Evolutionary conservation across 306 rosid genomes (phyloP).

Genomic region (Lagenaria siceraria): DNA sequence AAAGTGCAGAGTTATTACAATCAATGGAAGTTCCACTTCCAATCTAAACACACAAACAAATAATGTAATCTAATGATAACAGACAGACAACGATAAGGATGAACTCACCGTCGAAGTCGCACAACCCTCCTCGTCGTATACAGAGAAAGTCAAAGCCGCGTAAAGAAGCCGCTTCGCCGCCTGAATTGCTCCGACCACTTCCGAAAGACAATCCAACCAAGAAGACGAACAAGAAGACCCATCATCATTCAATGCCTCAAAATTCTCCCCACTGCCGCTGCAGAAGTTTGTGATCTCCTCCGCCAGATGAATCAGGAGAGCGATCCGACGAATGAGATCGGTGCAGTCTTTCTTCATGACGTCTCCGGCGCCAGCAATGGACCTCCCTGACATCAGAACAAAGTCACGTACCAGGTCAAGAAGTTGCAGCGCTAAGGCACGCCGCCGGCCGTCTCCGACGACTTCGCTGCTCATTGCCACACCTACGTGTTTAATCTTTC

Average conservation of each 20-base stretch:
- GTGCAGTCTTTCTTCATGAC: constrained; percentile 62
- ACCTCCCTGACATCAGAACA: constrained; percentile 23
- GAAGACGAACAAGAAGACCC: constrained; percentile 6
- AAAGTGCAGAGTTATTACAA: neutral
- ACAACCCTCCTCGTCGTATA: constrained; percentile 20
- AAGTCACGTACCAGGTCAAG: constrained; percentile 47
- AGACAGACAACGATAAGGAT: neutral
- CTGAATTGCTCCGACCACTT: constrained; percentile 54
- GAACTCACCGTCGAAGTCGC: constrained; percentile 17
- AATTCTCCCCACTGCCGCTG: neutral
- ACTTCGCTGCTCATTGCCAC: constrained; percentile 43
- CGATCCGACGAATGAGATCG: constrained; percentile 92
- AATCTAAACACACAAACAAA: neutral
- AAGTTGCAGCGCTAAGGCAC: constrained; percentile 39
- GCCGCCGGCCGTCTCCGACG: constrained; percentile 27
- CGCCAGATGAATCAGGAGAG: constrained; percentile 54
- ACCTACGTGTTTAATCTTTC: neutral
- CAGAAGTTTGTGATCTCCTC: constrained; percentile 67
- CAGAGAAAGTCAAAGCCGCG: constrained; percentile 32
- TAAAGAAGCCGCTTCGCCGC: constrained; percentile 55
- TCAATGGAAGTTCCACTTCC: neutral
- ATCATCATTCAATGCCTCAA: constrained; percentile 6
- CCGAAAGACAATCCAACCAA: constrained; percentile 29
- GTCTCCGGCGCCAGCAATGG: constrained; percentile 15
- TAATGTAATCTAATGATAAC: neutral